phyloP scores from a whole-genome alignment of 2,329 filamentous ascomycete species.

The Corynespora cassiicola region DNA sequence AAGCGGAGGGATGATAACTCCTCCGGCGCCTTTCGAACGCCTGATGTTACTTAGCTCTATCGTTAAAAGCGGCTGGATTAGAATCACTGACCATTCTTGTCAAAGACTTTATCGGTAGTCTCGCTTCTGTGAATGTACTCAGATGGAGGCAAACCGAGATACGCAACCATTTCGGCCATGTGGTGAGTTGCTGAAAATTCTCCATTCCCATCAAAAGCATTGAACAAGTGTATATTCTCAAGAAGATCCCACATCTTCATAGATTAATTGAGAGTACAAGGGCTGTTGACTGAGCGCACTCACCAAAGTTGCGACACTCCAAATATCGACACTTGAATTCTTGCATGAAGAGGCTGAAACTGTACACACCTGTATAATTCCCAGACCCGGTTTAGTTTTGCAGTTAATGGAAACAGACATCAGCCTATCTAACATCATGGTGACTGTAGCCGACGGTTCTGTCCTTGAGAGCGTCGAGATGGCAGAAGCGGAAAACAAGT shows the following conservation, averaged over 20 bases:
- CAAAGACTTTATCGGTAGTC: slow-evolving; percentile 27
- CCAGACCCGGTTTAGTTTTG: no score
- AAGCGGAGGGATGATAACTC: slow-evolving; percentile 18
- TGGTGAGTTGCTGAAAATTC: slow-evolving; percentile 33
- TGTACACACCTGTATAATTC: no score
- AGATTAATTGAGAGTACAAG: slow-evolving; percentile 17
- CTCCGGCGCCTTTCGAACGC: slow-evolving; percentile 22
- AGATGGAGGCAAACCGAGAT: slow-evolving; percentile 31
- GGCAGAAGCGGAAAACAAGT: no score
- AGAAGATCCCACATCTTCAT: slow-evolving; percentile 51
- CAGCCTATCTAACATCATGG: slow-evolving; percentile 48
- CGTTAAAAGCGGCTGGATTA: slow-evolving; percentile 16
- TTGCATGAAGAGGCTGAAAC: slow-evolving; percentile 44
- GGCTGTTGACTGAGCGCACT: slow-evolving; percentile 25
- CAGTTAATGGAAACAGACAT: no score
- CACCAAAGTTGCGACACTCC: slow-evolving; percentile 47
- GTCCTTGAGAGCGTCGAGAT: no score
- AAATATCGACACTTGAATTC: slow-evolving; percentile 48
- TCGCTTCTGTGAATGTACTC: slow-evolving; percentile 26
- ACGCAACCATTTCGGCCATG: slow-evolving; percentile 39
- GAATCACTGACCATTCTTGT: slow-evolving; percentile 28
- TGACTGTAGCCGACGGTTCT: no score
- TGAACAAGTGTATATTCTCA: slow-evolving; percentile 43
- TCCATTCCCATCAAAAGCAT: slow-evolving; percentile 27
- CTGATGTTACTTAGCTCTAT: slow-evolving; percentile 22